phyloP scores from a whole-genome alignment of 169 alveolate genomes.

The Ichthyophthirius multifiliis region DNA sequence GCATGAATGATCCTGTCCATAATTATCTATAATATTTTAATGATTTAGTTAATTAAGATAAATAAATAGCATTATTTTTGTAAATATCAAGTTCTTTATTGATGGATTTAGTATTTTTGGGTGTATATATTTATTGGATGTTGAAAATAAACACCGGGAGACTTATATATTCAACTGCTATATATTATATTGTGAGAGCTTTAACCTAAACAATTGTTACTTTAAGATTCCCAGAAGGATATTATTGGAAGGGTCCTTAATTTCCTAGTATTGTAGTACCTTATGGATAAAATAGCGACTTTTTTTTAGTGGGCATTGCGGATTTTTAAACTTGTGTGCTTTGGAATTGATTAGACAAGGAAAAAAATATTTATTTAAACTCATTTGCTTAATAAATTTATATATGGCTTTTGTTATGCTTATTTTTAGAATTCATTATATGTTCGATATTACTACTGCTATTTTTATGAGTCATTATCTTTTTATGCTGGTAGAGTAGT shows the following conservation, averaged over 20 bases:
- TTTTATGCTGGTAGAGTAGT: constrained; percentile 6
- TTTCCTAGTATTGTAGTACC: constrained; percentile 47
- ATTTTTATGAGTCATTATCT: constrained; percentile 44
- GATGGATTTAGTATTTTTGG: neutral
- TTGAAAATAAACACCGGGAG: neutral
- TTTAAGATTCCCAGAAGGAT: constrained; percentile 51
- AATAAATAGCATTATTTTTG: neutral
- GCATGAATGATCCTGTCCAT: neutral
- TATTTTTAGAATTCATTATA: constrained; percentile 45
- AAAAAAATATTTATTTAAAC: neutral
- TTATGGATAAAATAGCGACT: constrained; percentile 50
- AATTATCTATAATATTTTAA: neutral
- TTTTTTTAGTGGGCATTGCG: constrained; percentile 59
- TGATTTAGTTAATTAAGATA: neutral
- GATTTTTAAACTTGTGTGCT: constrained; percentile 26
- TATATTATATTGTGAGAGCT: neutral
- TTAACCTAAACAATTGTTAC: constrained; percentile 2
- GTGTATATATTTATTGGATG: neutral
- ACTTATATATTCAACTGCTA: neutral
- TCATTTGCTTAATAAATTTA: neutral
- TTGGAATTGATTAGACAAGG: constrained; percentile 5
- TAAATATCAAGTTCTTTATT: neutral
- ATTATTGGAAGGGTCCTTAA: constrained; percentile 55
- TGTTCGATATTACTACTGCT: constrained; percentile 48
- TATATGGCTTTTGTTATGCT: constrained; percentile 28